phyloP scores from a whole-genome alignment of 139 green algal genomes.

The Coelastrella sp. region DNA sequence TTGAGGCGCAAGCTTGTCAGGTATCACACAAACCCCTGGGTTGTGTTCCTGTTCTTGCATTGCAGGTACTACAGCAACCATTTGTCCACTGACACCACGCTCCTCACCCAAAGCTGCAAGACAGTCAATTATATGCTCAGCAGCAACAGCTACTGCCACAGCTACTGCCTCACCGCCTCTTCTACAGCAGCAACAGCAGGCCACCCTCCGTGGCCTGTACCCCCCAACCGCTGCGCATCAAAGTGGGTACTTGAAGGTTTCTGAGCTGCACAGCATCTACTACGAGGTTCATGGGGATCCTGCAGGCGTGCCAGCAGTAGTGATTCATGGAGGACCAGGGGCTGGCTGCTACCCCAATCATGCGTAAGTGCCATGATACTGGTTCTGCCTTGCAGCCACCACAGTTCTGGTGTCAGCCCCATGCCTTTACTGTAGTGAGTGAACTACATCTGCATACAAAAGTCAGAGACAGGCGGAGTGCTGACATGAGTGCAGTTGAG shows the following conservation, averaged over 20 bases:
- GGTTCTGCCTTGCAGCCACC: background rate
- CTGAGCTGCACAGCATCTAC: conserved; percentile 58
- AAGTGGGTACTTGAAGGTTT: conserved; percentile 51
- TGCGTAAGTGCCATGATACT: conserved; percentile 53
- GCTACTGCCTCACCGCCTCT: background rate
- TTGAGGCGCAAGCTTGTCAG: no score
- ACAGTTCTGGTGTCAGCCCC: background rate
- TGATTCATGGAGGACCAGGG: conserved; percentile 79
- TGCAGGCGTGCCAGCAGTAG: conserved; percentile 55
- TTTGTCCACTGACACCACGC: no score
- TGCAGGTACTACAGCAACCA: no score
- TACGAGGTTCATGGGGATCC: conserved; percentile 69
- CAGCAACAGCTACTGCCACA: background rate
- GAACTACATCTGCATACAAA: no score
- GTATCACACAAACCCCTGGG: no score
- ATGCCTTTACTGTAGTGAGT: background rate
- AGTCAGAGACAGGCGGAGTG: no score
- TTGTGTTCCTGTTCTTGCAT: no score
- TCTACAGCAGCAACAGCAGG: background rate
- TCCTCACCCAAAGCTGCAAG: no score
- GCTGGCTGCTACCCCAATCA: conserved; percentile 74
- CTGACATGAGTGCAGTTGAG: no score
- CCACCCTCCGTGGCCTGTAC: conserved; percentile 32
- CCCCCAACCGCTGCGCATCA: background rate
- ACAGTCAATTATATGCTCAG: background rate